Base-by-base conservation (phyloP, 2,329 filamentous ascomycete genomes). In the Volutella citrinella region DNA sequence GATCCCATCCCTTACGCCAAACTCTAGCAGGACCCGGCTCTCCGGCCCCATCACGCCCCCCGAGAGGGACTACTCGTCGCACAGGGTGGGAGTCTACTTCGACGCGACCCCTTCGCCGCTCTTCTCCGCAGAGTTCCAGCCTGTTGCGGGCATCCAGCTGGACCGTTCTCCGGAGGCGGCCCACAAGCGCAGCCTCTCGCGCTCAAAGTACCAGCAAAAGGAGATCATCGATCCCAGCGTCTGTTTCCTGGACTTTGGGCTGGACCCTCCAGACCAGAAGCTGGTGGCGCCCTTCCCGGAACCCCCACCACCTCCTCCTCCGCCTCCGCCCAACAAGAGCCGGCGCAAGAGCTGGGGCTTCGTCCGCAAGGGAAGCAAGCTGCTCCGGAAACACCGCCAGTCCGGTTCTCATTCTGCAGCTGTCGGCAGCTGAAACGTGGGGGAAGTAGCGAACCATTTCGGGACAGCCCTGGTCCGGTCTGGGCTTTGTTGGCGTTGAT, bases 311-410 rank as follows among this genome's bases (percentile, higher is more conserved):
- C 40, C 17, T 13, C 39, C 36, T 6, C 38, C 31, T 10, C 41
- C 34, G 6, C 28, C 32, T 6, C 39, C 34, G 17, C n/a, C n/a
- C n/a, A n/a, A n/a, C n/a, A n/a, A n/a, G n/a, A n/a, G n/a, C n/a
- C 41, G 34, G 15, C 44, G 34, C 22, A 52, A 47, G 14, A 38
- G 34, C 12, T 52, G 59, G 49, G 53, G 48, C 13, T 38, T 60
- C 10, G 59, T 57, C 40, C 66, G 66, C 36, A 45, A 45, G 10
- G 40, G 46, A 2, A 34, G 43, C 19, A 54, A 46, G 20, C 35
- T 54, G 5, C 12, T 48, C 7, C 53, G 51, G 36, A 55, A 51
- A 30, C 48, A 44, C 22, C 51, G 48, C 45, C 32, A 22, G 19
- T 27, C 19, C 5, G 20, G 19, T 6, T 29, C 34, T 22, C 33